Evolutionary conservation across 2,329 filamentous ascomycete genomes (phyloP).

Genomic region (Exophiala oligosperma): DNA sequence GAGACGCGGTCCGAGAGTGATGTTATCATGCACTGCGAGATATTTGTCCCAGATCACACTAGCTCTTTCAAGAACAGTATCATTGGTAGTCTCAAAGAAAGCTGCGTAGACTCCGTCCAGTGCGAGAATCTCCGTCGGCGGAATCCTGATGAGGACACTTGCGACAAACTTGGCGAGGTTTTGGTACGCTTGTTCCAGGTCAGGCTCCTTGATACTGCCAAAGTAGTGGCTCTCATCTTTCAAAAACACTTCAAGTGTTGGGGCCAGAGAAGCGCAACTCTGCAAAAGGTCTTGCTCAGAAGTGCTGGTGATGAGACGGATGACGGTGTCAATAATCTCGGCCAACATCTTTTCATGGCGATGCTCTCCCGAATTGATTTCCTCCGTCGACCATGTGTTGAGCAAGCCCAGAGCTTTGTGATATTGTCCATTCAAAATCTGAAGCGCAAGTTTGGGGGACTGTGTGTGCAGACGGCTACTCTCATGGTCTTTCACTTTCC

Average conservation of each 20-base stretch:
- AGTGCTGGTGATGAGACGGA: neutral
- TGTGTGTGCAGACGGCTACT: neutral
- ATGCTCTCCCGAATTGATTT: neutral
- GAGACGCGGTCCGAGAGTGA: conserved; percentile 67
- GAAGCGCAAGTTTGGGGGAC: neutral
- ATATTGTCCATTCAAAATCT: conserved; percentile 3
- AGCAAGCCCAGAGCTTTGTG: conserved; percentile 14
- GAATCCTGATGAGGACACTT: conserved; percentile 8
- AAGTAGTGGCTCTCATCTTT: conserved; percentile 35
- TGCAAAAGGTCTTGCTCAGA: neutral
- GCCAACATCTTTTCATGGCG: too few species aligned
- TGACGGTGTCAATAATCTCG: conserved; percentile 1
- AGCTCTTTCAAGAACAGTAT: conserved; percentile 51
- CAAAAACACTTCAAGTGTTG: conserved; percentile 37
- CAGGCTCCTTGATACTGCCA: neutral
- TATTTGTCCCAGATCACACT: conserved; percentile 68
- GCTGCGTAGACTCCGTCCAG: conserved; percentile 53
- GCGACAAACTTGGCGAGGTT: conserved; percentile 5
- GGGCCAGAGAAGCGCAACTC: conserved; percentile 1
- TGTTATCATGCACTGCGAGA: conserved; percentile 59
- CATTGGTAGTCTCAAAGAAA: conserved; percentile 55
- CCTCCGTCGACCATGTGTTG: conserved; percentile 1
- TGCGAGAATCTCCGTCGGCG: conserved; percentile 47
- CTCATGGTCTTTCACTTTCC: neutral
- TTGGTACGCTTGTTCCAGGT: neutral